Conservation (phyloP, 169 alveolate genomes). For the Hepatocystis sp. region DNA sequence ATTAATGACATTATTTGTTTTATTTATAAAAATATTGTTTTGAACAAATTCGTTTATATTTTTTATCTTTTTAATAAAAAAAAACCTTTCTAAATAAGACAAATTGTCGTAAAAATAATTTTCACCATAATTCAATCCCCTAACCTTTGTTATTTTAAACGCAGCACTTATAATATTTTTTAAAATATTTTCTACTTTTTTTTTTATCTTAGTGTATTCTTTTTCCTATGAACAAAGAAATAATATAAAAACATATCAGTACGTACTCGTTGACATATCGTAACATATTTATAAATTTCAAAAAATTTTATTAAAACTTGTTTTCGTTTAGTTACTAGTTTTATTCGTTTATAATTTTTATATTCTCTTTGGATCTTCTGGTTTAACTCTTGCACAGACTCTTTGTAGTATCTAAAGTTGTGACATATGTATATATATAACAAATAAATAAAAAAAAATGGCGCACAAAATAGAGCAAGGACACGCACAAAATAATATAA, state of each 20-base stretch:
- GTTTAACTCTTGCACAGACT: slow-evolving; percentile 22
- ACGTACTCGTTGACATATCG: background rate
- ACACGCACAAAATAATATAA: background rate
- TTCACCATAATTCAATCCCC: slow-evolving; percentile 32
- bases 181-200: slow-evolving; percentile 20
- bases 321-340: slow-evolving; percentile 32
- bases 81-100: slow-evolving; percentile 23
- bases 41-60: slow-evolving; percentile 29
- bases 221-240: slow-evolving; percentile 44
- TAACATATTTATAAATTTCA: background rate
- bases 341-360: slow-evolving; percentile 8
- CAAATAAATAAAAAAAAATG: background rate
- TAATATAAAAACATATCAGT: background rate
- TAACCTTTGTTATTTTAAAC: slow-evolving; percentile 3
- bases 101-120: slow-evolving; percentile 21
- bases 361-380: slow-evolving; percentile 18
- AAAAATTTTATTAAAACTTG: background rate
- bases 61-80: slow-evolving; percentile 44
- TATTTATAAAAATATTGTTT: slow-evolving; percentile 12
- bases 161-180: slow-evolving; percentile 32
- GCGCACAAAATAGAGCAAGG: background rate
- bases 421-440: background rate
- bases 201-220: slow-evolving; percentile 1
- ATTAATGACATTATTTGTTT: background rate
- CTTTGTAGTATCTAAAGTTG: slow-evolving; percentile 16